Conservation (phyloP, 2,329 filamentous ascomycete genomes). For the Chrysoporthe cubensis region DNA sequence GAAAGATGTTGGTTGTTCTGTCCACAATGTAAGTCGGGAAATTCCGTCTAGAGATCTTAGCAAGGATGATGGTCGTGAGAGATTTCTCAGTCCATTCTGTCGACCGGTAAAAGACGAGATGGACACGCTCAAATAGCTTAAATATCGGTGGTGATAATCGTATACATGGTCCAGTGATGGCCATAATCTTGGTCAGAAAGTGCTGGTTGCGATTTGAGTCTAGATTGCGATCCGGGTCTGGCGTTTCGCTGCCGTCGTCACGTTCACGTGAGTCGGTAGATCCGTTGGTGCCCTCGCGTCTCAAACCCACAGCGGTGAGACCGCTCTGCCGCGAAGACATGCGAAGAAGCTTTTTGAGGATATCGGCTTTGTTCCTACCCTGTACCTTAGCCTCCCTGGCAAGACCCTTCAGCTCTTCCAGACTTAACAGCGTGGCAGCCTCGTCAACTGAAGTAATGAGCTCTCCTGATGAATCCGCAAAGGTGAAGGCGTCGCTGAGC, state of each 20-base stretch:
- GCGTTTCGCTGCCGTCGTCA: slow-evolving; percentile 42
- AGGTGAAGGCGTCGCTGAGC: slow-evolving; percentile 67
- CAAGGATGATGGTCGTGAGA: slow-evolving; percentile 89
- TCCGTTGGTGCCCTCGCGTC: slow-evolving; percentile 64
- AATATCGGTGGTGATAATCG: slow-evolving; percentile 73
- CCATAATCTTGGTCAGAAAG: slow-evolving; percentile 77
- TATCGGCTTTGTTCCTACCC: slow-evolving; percentile 84
- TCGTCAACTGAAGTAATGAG: slow-evolving; percentile 80
- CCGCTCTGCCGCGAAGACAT: slow-evolving; percentile 76
- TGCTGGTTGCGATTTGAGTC: slow-evolving; percentile 70
- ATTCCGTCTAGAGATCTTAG: slow-evolving; percentile 83
- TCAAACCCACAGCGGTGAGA: slow-evolving; percentile 70
- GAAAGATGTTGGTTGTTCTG: slow-evolving; percentile 86
- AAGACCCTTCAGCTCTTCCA: slow-evolving; percentile 84
- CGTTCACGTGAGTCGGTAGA: slow-evolving; percentile 52
- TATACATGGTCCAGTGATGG: slow-evolving; percentile 80
- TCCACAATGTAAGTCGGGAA: slow-evolving; percentile 92
- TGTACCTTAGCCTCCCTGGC: slow-evolving; percentile 86
- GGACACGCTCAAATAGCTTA: slow-evolving; percentile 89
- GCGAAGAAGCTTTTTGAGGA: slow-evolving; percentile 73
- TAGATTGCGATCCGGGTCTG: slow-evolving; percentile 36
- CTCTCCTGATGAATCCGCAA: slow-evolving; percentile 78
- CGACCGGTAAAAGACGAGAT: slow-evolving; percentile 93
- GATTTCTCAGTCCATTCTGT: slow-evolving; percentile 98
- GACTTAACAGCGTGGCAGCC: slow-evolving; percentile 76